These are phyloP conservation scores for Drechslerella dactyloides DNA, from an alignment of 2,329 filamentous ascomycete genomes.

Conservation along the genomic window DNA sequence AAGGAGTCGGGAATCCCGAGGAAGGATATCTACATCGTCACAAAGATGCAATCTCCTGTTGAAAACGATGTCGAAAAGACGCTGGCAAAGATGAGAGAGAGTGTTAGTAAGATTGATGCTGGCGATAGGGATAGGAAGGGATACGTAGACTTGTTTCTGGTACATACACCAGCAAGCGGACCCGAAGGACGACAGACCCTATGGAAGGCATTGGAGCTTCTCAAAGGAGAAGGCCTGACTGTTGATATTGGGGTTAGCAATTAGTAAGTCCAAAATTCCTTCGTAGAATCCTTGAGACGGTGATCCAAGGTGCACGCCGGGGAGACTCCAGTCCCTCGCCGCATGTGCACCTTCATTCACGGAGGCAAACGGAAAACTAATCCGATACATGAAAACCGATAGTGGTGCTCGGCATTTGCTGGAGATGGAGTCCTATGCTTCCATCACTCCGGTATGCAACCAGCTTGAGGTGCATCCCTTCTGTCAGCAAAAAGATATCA, in stretches of 20 bases:
- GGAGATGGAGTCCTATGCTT: slow-evolving; percentile 27
- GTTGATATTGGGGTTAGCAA: slow-evolving; percentile 76
- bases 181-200: slow-evolving; percentile 66
- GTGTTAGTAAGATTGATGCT: slow-evolving; percentile 67
- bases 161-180: slow-evolving; percentile 69
- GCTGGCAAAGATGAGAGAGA: slow-evolving; percentile 67
- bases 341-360: too few relatives aligned
- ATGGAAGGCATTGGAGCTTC: slow-evolving; percentile 71
- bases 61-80: slow-evolving; percentile 65
- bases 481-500: slow-evolving; percentile 74
- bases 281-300: neutral
- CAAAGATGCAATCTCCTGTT: slow-evolving; percentile 68
- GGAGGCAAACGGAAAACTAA: too few relatives aligned
- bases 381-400: too few relatives aligned
- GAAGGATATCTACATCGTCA: slow-evolving; percentile 71
- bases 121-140: slow-evolving; percentile 60
- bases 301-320: too few relatives aligned
- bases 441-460: slow-evolving; percentile 69
- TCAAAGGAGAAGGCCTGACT: slow-evolving; percentile 67
- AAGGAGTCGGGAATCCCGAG: slow-evolving; percentile 65
- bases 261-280: slow-evolving; percentile 58
- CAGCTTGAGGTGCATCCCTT: slow-evolving; percentile 85
- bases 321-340: neutral
- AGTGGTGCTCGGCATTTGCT: slow-evolving; percentile 28
- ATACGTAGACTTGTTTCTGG: slow-evolving; percentile 74